Evolutionary conservation across 2,329 filamentous ascomycete species (phyloP).

Genomic region (Rutstroemia sp.): DNA sequence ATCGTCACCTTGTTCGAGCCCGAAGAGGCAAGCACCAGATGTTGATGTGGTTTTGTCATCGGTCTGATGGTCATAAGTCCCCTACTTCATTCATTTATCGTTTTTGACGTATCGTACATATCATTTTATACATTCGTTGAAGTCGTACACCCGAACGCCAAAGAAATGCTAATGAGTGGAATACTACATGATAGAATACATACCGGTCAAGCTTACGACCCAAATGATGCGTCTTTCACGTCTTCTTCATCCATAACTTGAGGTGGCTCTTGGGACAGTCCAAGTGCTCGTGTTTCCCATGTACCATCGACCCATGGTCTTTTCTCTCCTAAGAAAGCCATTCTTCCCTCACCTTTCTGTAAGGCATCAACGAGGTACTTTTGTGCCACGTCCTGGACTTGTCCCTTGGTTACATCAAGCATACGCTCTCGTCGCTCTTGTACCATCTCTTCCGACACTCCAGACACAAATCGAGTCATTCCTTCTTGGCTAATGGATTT

Average conservation of each 20-base stretch:
- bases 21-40: neutral
- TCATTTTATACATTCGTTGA: constrained; percentile 3
- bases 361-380: constrained; percentile 68
- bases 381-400: constrained; percentile 76
- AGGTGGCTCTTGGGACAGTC: constrained; percentile 45
- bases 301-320: constrained; percentile 66
- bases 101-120: constrained; percentile 7
- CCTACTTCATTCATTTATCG: neutral
- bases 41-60: constrained; percentile 1
- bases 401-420: constrained; percentile 74
- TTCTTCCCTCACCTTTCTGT: constrained; percentile 50
- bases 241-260: constrained; percentile 26
- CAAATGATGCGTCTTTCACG: constrained; percentile 21
- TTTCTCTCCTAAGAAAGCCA: constrained; percentile 75
- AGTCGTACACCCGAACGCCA: constrained; percentile 13
- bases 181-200: constrained; percentile 21
- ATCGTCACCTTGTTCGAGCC: no score
- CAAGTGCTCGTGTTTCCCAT: constrained; percentile 73
- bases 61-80: neutral
- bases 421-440: constrained; percentile 76
- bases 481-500: constrained; percentile 82
- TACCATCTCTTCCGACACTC: constrained; percentile 82
- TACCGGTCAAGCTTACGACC: constrained; percentile 19
- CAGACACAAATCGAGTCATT: constrained; percentile 76
- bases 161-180: constrained; percentile 20